Evolutionary conservation across 768 basidiomycete species (phyloP), one percentile per base, ranked within the genome.

Genomic region (Russula dissimulans): DNA sequence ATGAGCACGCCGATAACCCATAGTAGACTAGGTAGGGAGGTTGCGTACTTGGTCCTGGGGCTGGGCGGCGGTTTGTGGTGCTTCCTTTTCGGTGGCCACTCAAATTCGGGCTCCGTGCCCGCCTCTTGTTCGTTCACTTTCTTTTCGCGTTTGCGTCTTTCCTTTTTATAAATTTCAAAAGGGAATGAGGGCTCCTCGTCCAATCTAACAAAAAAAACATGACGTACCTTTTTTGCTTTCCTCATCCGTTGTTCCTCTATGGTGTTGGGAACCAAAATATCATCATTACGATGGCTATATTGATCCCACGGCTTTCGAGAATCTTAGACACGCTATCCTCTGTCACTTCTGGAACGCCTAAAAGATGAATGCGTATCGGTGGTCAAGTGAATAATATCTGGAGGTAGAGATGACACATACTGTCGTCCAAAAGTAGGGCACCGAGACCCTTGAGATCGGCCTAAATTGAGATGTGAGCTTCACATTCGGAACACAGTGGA

Each of bases 221-320:
- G 17, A 64, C 70, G 11, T 60, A 84, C 85, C 71, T 79, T 71
- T 32, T 84, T 70, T 15, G 79, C 78, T 22, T 76, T 78, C 60
- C 77, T 79, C 3, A 83, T 78, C 46, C 82, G 78, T 65, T 83
- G 80, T 54, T 83, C 82, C 66, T 89, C 87, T 31, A 91, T 82
- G 9, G 77, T 77, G 67, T 83, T 91, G 4, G 85, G 80, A 8
- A 77, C 75, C 14, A 92, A 74, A 14, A 91, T 75, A 18, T 85
- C 80, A 55, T 88, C 85, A 62, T 92, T 91, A 26, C 79, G 77
- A 67, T 91, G 90, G 36, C 80, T 86, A 63, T 91, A 92, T 53
- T 78, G 4, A 89, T 81, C 3, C 87, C 87, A 31, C 82, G 77
- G 8, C 77, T 76, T 57, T 76, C 78, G 17, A 91, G 74, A 0